Percentiles rank a stretch among this genome's conserved stretches.
Evolutionary conservation across 2,329 filamentous ascomycete genomes (phyloP).

Genomic region (Neobulgaria alba): DNA sequence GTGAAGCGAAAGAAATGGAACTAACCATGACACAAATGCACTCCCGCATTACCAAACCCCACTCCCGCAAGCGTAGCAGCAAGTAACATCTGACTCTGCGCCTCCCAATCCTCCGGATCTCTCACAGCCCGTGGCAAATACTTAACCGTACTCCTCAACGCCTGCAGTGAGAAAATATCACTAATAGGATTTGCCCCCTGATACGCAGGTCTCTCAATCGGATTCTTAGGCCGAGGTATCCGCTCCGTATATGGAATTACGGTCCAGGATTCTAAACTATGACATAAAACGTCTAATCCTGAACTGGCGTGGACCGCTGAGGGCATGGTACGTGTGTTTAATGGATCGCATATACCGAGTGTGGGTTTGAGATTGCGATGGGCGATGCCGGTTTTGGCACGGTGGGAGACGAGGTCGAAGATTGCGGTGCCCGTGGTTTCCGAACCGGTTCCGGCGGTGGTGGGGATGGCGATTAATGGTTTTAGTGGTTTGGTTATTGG

Average conservation of each 20-base stretch:
- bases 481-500: conserved; percentile 64
- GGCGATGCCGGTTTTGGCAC: conserved; percentile 91
- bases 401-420: conserved; percentile 84
- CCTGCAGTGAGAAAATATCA: conserved; percentile 89
- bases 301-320: conserved; percentile 85
- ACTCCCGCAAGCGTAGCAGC: conserved; percentile 91
- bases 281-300: conserved; percentile 90
- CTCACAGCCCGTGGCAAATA: conserved; percentile 83
- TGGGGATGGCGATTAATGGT: conserved; percentile 75
- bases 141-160: conserved; percentile 75
- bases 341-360: conserved; percentile 72
- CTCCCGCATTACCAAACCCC: conserved; percentile 94
- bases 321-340: conserved; percentile 96
- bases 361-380: conserved; percentile 94
- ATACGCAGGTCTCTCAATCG: conserved; percentile 85
- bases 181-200: conserved; percentile 97
- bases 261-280: conserved; percentile 93
- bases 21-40: conserved; percentile 67
- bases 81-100: conserved; percentile 90
- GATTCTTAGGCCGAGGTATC: conserved; percentile 75
- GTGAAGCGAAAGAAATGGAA: background rate
- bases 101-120: conserved; percentile 85
- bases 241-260: conserved; percentile 91
- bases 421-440: conserved; percentile 98
- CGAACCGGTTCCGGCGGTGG: conserved; percentile 78